Conservation (phyloP, 169 alveolate species). For the Cryptosporidium sp. region DNA sequence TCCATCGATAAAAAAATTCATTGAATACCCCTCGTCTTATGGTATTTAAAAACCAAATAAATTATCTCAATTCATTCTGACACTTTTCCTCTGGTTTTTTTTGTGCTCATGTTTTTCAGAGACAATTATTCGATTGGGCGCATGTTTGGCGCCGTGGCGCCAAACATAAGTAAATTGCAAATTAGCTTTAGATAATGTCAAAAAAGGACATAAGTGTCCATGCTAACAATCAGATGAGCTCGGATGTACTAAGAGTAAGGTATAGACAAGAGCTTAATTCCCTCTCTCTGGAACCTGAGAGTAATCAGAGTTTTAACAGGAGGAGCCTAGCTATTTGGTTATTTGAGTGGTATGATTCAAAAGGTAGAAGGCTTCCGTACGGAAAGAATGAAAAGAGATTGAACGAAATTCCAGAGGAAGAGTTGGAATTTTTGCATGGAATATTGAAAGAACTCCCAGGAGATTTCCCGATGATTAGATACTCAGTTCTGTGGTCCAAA, state of each 20-base stretch:
- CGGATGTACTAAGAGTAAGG: constrained; percentile 34
- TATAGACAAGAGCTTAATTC: constrained; percentile 23
- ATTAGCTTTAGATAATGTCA: background rate
- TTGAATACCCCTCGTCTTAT: background rate
- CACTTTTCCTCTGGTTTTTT: background rate
- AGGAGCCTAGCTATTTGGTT: constrained; percentile 44
- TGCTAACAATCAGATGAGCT: constrained; percentile 32
- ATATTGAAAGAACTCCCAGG: constrained; percentile 50
- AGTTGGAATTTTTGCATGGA: constrained; percentile 15
- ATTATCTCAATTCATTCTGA: background rate
- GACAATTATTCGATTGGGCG: constrained; percentile 14
- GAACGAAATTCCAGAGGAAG: constrained; percentile 26
- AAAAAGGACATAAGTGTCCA: constrained; percentile 12
- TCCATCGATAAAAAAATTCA: background rate
- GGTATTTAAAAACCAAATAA: background rate
- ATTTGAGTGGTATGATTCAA: constrained; percentile 65
- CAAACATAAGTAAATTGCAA: background rate
- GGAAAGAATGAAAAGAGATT: background rate
- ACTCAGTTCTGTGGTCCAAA: constrained; percentile 38
- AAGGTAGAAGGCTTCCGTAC: constrained; percentile 59
- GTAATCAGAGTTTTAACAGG: background rate
- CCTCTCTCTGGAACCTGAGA: background rate
- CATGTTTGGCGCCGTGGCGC: constrained; percentile 35
- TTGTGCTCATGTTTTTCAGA: constrained; percentile 11
- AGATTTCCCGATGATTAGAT: constrained; percentile 47